Evolutionary conservation across 805 yeast genomes (phyloP), one percentile per base, ranked within the genome.

Genomic region (Tetrapisispora namnaoensis): DNA sequence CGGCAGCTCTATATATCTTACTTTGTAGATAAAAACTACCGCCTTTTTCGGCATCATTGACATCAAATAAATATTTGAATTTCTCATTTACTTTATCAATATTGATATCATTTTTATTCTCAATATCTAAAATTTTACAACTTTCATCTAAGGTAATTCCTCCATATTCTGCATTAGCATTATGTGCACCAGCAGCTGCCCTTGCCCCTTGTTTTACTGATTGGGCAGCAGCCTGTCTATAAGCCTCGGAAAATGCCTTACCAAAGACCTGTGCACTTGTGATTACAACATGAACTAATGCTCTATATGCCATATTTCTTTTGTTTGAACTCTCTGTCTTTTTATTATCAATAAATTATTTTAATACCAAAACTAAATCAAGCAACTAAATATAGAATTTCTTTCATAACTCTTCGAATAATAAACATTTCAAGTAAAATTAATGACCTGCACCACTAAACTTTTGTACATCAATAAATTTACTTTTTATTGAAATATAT

Each of bases 211-310:
- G 79, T 28, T 86, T 77, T 2, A 91, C 88, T n/a, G 95, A 81
- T 48, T 90, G 90, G 46, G 91, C 86, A 17, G 98, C 96, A 1
- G 95, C 95, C 70, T 93, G 98, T 61, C 83, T 85, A 74, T 91
- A 93, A 0, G 99, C 98, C 66, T 89, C 95, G n/a, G 88, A 76
- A 66, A 93, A 93, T 0, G 99, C 99, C 58, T 86, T 79, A 49
- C 98, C 97, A 63, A 93, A 89, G 30, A 91, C 98, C 57, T 87
- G 83, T 4, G 97, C 95, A 49, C 98, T 98, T 10, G 98, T 90
- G 61, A 90, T 78, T 44, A 89, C 76, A 54, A 93, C 96, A 68
- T 86, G 91, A 55, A 86, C 87, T 48, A 91, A 63, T 50, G 95
- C 76, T 73, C 97, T 80, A 67, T 93, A 96, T 53, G 99, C 98